phyloP scores from a whole-genome alignment of 768 basidiomycete genomes.

The Tylopilus balloui region DNA sequence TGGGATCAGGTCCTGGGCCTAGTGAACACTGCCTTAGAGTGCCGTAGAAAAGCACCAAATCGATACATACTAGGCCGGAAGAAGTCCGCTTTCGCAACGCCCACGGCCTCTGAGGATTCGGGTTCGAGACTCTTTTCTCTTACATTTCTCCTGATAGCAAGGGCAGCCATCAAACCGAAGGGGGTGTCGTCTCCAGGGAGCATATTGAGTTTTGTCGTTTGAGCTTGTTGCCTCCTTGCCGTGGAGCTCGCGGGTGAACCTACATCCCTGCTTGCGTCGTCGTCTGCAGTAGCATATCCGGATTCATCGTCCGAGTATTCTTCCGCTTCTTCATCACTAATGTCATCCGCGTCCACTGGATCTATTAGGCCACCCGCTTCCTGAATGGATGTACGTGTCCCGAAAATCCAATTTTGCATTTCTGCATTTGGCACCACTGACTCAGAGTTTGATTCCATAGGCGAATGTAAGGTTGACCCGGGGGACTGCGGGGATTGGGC shows the following conservation, averaged over 20 bases:
- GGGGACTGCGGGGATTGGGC: conserved; percentile 36
- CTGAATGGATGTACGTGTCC: conserved; percentile 63
- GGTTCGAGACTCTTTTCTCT: conserved; percentile 41
- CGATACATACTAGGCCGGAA: conserved; percentile 54
- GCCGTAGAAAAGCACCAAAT: not conserved
- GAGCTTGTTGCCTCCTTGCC: conserved; percentile 37
- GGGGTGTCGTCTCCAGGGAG: conserved; percentile 61
- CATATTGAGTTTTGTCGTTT: conserved; percentile 45
- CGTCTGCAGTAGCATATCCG: conserved; percentile 25
- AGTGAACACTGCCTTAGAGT: not conserved
- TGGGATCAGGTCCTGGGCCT: conserved; percentile 42
- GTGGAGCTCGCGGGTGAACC: conserved; percentile 31
- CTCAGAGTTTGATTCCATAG: conserved; percentile 25
- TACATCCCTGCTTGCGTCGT: conserved; percentile 19
- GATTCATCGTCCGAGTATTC: conserved; percentile 36
- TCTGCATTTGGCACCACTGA: conserved; percentile 43
- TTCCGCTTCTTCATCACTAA: conserved; percentile 32
- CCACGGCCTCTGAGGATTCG: conserved; percentile 48
- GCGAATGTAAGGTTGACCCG: conserved; percentile 25
- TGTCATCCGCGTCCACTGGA: conserved; percentile 44
- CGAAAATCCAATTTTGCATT: conserved; percentile 73
- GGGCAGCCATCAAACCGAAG: conserved; percentile 70
- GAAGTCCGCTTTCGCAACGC: conserved; percentile 64
- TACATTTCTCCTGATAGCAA: conserved; percentile 46
- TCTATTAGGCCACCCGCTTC: conserved; percentile 67